Conservation (phyloP, 257 asterid species). For the Forsythia viridissima region DNA sequence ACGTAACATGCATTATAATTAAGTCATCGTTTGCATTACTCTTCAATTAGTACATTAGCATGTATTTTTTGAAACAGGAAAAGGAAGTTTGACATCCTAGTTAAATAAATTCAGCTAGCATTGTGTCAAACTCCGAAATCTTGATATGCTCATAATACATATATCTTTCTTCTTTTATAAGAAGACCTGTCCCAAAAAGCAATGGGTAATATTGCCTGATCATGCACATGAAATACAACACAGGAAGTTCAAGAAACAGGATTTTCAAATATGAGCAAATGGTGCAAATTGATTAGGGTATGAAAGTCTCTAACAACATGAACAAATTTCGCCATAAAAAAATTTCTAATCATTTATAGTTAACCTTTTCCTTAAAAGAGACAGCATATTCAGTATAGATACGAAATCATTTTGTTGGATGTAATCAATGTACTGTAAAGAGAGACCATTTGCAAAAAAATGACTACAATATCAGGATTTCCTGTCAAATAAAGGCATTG, state of each 20-base stretch:
- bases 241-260: not conserved
- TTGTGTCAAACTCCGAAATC: not conserved
- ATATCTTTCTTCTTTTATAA: not conserved
- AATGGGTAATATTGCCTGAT: not conserved
- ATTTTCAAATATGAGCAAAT: not conserved
- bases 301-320: not conserved
- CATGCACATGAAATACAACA: not conserved
- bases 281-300: not conserved
- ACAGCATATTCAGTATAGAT: not conserved
- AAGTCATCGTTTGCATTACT: not conserved
- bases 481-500: not conserved
- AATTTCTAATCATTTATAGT: not conserved
- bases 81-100: not conserved
- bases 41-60: not conserved
- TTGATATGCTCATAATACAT: not conserved
- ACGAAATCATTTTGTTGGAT: not conserved
- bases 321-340: not conserved
- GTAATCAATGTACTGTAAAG: not conserved
- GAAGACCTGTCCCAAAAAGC: not conserved
- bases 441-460: not conserved
- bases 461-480: not conserved
- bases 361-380: not conserved
- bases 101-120: not conserved
- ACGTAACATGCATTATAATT: not conserved
- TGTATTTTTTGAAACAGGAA: not conserved